phyloP scores from a whole-genome alignment of 2,329 filamentous ascomycete species.

The Pseudocercospora macadamiae region DNA sequence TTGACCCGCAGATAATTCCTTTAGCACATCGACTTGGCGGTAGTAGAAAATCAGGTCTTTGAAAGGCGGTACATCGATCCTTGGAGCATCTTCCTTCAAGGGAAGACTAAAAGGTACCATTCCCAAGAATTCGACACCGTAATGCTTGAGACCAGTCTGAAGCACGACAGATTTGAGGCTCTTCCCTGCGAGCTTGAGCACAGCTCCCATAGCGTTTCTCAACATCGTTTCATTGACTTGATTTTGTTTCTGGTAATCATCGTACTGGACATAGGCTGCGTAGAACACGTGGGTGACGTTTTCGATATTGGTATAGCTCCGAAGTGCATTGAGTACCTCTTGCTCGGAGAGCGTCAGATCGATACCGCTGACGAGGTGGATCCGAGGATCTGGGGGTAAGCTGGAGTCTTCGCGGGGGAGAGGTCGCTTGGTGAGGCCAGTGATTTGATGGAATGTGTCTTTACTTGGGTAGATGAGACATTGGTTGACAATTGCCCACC shows the following conservation, averaged over 20 bases:
- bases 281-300: conserved; percentile 50
- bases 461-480: conserved; percentile 50
- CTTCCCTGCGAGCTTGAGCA: conserved; percentile 26
- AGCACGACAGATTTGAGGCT: conserved; percentile 43
- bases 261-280: conserved; percentile 18
- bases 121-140: conserved; percentile 47
- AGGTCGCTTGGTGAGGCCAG: conserved; percentile 53
- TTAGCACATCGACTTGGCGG: conserved; percentile 40
- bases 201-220: conserved; percentile 11
- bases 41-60: conserved; percentile 42
- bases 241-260: conserved; percentile 9
- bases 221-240: conserved; percentile 15
- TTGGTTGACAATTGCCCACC: conserved; percentile 54
- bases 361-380: conserved; percentile 25
- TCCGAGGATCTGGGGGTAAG: conserved; percentile 44
- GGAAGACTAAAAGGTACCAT: conserved; percentile 42
- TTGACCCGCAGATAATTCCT: conserved; percentile 34
- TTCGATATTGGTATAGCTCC: neutral
- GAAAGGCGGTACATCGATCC: conserved; percentile 24
- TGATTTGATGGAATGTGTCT: conserved; percentile 47
- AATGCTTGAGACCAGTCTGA: conserved; percentile 42
- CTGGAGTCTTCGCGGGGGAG: conserved; percentile 36
- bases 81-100: conserved; percentile 35
- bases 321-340: neutral
- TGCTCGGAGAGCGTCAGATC: conserved; percentile 9